These are phyloP conservation scores for Neonothopanus nambi DNA, from an alignment of 1,284 basidiomycete genomes.

Conservation along the genomic window DNA sequence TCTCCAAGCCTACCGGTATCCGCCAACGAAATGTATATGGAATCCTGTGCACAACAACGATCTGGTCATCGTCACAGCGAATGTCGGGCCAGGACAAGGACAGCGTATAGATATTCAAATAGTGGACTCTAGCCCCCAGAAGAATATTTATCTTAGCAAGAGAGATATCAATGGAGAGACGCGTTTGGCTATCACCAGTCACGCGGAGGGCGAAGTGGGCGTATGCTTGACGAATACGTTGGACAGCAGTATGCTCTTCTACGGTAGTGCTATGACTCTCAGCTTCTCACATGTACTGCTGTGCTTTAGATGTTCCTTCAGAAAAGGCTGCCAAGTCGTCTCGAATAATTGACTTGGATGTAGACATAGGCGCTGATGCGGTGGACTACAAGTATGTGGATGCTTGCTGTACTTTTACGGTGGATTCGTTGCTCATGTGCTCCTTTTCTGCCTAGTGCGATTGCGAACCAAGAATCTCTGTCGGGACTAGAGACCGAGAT, in stretches of 20 bases:
- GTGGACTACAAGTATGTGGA: slow-evolving; percentile 92
- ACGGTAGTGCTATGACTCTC: slow-evolving; percentile 21
- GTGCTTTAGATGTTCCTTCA: slow-evolving; percentile 31
- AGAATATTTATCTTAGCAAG: slow-evolving; percentile 93
- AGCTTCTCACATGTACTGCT: slow-evolving; percentile 23
- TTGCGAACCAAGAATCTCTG: slow-evolving; percentile 97
- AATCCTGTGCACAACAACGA: slow-evolving; percentile 85
- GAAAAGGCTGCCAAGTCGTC: slow-evolving; percentile 49
- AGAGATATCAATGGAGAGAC: slow-evolving; percentile 88
- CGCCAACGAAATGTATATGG: slow-evolving; percentile 87
- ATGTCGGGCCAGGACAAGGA: slow-evolving; percentile 70
- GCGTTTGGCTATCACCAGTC: slow-evolving; percentile 91
- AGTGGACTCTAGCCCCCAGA: slow-evolving; percentile 83
- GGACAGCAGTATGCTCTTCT: slow-evolving; percentile 61
- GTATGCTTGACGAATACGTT: slow-evolving; percentile 90
- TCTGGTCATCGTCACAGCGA: slow-evolving; percentile 93
- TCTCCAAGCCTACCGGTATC: slow-evolving; percentile 68
- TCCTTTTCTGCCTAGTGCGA: slow-evolving; percentile 65
- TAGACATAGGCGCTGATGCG: slow-evolving; percentile 98
- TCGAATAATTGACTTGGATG: slow-evolving; percentile 87
- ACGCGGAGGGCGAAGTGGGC: slow-evolving; percentile 91
- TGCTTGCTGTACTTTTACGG: neutral
- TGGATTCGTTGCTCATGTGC: neutral
- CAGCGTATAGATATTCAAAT: slow-evolving; percentile 94
- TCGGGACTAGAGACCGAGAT: slow-evolving; percentile 97